phyloP scores from a whole-genome alignment of 345 rosid species.

The Eucalyptus tenuipes region DNA sequence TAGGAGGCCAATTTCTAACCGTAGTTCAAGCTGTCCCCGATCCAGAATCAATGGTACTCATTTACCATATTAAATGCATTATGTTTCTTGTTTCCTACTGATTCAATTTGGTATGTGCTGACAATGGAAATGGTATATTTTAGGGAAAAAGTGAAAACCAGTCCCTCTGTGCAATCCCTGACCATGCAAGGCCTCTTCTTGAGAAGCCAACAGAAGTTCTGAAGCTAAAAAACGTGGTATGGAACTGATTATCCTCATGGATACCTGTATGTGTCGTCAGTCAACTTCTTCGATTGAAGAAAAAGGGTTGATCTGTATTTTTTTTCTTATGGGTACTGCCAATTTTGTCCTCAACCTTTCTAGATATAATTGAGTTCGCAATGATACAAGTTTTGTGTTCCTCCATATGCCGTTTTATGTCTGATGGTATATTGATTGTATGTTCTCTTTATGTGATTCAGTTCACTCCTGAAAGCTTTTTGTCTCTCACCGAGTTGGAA shows the following conservation, averaged over 20 bases:
- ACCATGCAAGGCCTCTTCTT: slow-evolving; percentile 71
- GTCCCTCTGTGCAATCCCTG: slow-evolving; percentile 53
- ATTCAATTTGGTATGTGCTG: slow-evolving; percentile 3
- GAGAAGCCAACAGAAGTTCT: slow-evolving; percentile 61
- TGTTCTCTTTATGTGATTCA: slow-evolving; percentile 12
- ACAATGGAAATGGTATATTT: neutral
- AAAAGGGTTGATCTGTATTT: neutral
- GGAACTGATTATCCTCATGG: neutral
- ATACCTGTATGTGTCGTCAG: neutral
- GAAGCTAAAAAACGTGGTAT: slow-evolving; percentile 84
- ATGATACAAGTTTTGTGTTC: neutral
- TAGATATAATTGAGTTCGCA: neutral
- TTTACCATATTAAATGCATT: neutral
- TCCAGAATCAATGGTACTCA: slow-evolving; percentile 34
- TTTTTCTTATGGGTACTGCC: neutral
- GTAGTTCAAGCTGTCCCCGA: slow-evolving; percentile 60
- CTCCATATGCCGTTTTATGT: neutral
- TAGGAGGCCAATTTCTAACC: slow-evolving; percentile 76
- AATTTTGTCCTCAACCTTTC: neutral
- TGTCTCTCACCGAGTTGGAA: slow-evolving; percentile 39
- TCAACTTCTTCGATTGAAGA: neutral
- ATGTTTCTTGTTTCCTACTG: neutral
- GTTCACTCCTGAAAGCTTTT: slow-evolving; percentile 46
- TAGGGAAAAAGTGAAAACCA: slow-evolving; percentile 37
- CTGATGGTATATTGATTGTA: neutral